Conservation (phyloP, 2,329 filamentous ascomycete species). For the Lachnellula hyalina region DNA sequence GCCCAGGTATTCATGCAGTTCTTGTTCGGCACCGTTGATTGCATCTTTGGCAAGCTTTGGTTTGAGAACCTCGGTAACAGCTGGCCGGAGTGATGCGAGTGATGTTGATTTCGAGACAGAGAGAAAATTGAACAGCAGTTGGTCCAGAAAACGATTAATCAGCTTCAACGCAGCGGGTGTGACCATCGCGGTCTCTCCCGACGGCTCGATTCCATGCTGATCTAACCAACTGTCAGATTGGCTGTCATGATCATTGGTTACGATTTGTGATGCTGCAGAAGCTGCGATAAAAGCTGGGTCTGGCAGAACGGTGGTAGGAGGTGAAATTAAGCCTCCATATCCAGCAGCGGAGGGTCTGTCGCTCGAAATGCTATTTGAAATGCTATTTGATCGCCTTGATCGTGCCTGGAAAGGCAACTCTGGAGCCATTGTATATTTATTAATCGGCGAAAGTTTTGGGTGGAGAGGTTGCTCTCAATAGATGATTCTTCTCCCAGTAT, state of each 20-base stretch:
- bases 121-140: slow-evolving; percentile 88
- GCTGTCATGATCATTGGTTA: slow-evolving; percentile 80
- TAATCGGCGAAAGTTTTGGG: neutral
- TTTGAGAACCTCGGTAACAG: slow-evolving; percentile 82
- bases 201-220: slow-evolving; percentile 59
- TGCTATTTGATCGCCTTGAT: slow-evolving; percentile 43
- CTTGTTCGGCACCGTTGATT: slow-evolving; percentile 76
- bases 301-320: slow-evolving; percentile 65
- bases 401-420: slow-evolving; percentile 18
- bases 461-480: neutral
- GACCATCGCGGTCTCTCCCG: slow-evolving; percentile 65
- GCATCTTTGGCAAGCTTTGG: slow-evolving; percentile 82
- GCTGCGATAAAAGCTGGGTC: slow-evolving; percentile 81
- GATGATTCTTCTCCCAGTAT: neutral
- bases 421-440: slow-evolving; percentile 16
- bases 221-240: slow-evolving; percentile 66
- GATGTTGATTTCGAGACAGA: slow-evolving; percentile 72
- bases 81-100: slow-evolving; percentile 69
- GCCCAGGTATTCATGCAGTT: slow-evolving; percentile 81
- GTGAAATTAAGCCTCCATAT: slow-evolving; percentile 55
- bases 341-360: slow-evolving; percentile 60
- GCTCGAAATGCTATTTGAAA: slow-evolving; percentile 63
- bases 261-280: slow-evolving; percentile 83
- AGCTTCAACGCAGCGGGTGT: slow-evolving; percentile 67
- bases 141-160: slow-evolving; percentile 89